Base-by-base conservation (phyloP, 352 stramenopile genomes). In the Pythium plurisporium region DNA sequence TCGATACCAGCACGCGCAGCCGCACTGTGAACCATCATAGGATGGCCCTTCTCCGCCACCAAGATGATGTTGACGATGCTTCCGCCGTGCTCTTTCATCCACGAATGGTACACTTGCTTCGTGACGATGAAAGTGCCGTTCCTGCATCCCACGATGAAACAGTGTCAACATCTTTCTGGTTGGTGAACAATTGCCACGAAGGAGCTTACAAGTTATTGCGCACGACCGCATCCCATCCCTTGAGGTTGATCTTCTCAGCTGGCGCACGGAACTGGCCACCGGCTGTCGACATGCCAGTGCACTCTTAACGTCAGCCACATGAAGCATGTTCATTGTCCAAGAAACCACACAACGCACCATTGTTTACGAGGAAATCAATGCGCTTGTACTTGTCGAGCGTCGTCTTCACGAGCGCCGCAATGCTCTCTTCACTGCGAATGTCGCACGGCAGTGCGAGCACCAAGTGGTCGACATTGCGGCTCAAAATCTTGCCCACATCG, bases 281-380 rank as follows among this genome's bases (percentile, higher is more conserved):
- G 42, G 89, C 73, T 82, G 30, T 15, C 36, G 19, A 48, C 14
- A 38, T n/a, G 4, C 23, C 36, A 22, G 20, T 43, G 6, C 29
- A 34, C n/a, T n/a, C n/a, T n/a, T n/a, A n/a, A n/a, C n/a, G n/a
- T n/a, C n/a, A n/a, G n/a, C n/a, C n/a, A n/a, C n/a, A n/a, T n/a
- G n/a, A n/a, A n/a, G n/a, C n/a, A n/a, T n/a, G n/a, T n/a, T n/a
- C n/a, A n/a, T n/a, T n/a, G n/a, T 53, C 10, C 46, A 6, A 31
- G 19, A 0, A 1, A 44, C 17, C 15, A 26, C 17, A 7, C 6
- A 43, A 42, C 42, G 22, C 14, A 77, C 73, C 88, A 63, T 97
- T 97, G 70, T 97, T 97, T n/a, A 98, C 83, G 17, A 97, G 65
- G 43, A 96, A 86, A 66, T 97, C 75, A n/a, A 98, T 67, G 15